Evolutionary conservation across 2,329 filamentous ascomycete genomes (phyloP).

Genomic region (Hypoxylon sp.): DNA sequence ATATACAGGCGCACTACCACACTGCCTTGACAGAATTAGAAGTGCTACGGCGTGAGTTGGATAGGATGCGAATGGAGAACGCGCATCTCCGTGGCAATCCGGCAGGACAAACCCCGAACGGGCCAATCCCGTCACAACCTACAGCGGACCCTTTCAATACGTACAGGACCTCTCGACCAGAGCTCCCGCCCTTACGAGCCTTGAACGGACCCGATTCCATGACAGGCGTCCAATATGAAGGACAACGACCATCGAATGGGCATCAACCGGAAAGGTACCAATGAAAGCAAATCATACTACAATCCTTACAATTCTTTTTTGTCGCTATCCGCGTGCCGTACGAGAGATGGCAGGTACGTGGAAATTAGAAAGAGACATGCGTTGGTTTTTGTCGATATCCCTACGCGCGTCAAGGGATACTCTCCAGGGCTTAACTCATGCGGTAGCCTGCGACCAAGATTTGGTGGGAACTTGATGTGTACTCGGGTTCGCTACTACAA

Average conservation of each 20-base stretch:
- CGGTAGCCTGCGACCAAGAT: no score
- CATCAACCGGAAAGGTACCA: slow-evolving; percentile 53
- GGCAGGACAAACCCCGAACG: slow-evolving; percentile 33
- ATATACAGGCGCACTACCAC: slow-evolving; percentile 56
- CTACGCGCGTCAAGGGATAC: slow-evolving; percentile 24
- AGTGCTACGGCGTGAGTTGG: slow-evolving; percentile 59
- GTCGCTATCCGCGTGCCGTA: slow-evolving; percentile 27
- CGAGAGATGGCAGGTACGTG: slow-evolving; percentile 18
- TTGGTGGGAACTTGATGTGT: slow-evolving; percentile 28
- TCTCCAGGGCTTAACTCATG: no score
- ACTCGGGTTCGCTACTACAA: slow-evolving; percentile 25
- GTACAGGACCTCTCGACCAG: no score
- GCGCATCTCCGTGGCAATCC: slow-evolving; percentile 54
- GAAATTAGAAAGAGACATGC: slow-evolving; percentile 32
- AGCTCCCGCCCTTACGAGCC: slow-evolving; percentile 66
- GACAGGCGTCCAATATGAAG: slow-evolving; percentile 72
- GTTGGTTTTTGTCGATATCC: slow-evolving; percentile 35
- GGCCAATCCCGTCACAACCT: slow-evolving; percentile 38
- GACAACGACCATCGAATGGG: slow-evolving; percentile 56
- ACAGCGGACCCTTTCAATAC: slow-evolving; percentile 38
- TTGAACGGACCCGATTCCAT: slow-evolving; percentile 66
- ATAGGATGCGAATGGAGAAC: slow-evolving; percentile 57
- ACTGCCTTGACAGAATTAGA: slow-evolving; percentile 56
- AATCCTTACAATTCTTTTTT: slow-evolving; percentile 27
- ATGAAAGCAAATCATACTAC: slow-evolving; percentile 11